These are phyloP conservation scores for Oehlia diaphana DNA, from an alignment of 192 early-diverging fungal genomes.

Conservation along the genomic window DNA sequence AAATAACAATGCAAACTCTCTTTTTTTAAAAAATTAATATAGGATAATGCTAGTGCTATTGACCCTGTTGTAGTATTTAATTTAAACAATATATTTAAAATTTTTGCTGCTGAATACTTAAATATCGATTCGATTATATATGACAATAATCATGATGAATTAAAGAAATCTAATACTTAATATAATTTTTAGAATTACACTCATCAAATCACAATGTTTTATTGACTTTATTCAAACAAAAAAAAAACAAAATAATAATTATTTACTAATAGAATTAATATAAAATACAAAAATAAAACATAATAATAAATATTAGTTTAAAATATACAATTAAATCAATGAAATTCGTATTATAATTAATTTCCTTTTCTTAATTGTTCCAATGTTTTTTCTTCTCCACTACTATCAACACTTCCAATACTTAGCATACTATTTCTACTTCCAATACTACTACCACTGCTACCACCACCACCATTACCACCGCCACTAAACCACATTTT, in stretches of 20 bases:
- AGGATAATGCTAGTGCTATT: conserved; percentile 75
- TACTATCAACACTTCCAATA: background rate
- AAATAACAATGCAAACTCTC: background rate
- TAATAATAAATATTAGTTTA: too few relatives aligned
- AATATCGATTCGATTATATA: conserved; percentile 26
- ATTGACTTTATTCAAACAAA: background rate
- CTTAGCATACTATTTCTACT: background rate
- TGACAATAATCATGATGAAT: background rate
- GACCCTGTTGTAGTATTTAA: conserved; percentile 66
- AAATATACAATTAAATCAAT: too few relatives aligned
- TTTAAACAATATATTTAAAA: conserved; percentile 73
- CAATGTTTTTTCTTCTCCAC: background rate
- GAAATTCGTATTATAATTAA: too few relatives aligned
- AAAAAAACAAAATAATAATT: too few relatives aligned
- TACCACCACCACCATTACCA: background rate
- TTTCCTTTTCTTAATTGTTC: background rate
- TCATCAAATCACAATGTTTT: background rate
- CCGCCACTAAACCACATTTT: conserved; percentile 9
- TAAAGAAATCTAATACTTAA: background rate
- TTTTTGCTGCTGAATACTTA: conserved; percentile 72
- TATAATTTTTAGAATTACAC: too few relatives aligned
- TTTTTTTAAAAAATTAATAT: background rate
- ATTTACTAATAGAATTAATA: too few relatives aligned
- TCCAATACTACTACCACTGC: background rate
- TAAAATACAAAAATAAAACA: too few relatives aligned